Base-by-base conservation (phyloP, 768 basidiomycete genomes). In the Tricholoma sp. region DNA sequence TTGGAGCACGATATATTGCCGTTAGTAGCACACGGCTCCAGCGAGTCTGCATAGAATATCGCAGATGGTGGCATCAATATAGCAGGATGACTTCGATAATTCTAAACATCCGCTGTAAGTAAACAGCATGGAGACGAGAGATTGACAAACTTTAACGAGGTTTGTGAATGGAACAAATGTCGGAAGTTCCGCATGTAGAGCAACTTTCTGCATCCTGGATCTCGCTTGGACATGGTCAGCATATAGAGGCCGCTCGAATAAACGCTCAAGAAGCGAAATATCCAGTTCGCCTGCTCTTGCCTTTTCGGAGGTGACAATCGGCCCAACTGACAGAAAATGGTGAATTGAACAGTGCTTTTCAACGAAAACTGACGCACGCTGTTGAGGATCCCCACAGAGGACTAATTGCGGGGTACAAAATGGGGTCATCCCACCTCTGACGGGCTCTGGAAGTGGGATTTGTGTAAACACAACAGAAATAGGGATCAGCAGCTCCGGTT, bases 31-130 rank as follows among this genome's bases (percentile, higher is more conserved):
- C 66, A 76, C 1, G 80, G 79, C 53, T 76, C 71, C 55, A 81
- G 57, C 2, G 72, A 72, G 57, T 81, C 80, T 50, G 76, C 71
- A 59, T 81, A 81, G 53, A 81, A 81, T n/a, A 81, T 69, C 4
- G 79, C 75, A 6, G 78, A 80, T 10, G 80, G 77, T 11, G 79
- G 78, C 80, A 80, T 81, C 47, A 81, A 66, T 55, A 81, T 81
- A 6, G 72, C 78, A 18, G 78, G 78, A 62, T 80, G 78, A 57
- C 78, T 79, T 31, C 77, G 75, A 60, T 79, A 80, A 58, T 78
- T 79, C 77, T 78, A 53, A 10, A 52, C 6, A 34, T 4, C 12
- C 18, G 33, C 18, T 18, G 15, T 55, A 39, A 59, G 50, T 48
- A 17, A 13, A 36, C 17, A 28, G 17, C 13, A 41, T 18, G 15